Evolutionary conservation across 352 stramenopile genomes (phyloP), one percentile per base, ranked within the genome.

Genomic region (Pythium rhizo-oryzae): DNA sequence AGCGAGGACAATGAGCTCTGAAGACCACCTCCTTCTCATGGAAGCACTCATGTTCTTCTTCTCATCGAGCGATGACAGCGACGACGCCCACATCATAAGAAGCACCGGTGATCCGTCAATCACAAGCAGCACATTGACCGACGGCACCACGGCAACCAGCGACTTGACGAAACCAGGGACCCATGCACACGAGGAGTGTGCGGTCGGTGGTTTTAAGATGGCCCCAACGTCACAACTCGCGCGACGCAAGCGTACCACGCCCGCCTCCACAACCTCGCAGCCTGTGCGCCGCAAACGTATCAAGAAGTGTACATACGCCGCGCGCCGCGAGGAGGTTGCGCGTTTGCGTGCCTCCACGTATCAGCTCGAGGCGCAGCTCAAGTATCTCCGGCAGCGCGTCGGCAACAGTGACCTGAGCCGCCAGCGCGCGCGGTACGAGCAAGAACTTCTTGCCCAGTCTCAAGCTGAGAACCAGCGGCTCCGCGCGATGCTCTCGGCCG

Each of bases 241-340:
- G 8, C 37, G 37, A 43, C 11, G 37, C 37, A 43, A n/a, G n/a
- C n/a, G n/a, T n/a, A n/a, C n/a, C 15, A 9, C 37, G 9, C 1
- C 37, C 37, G 15, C 37, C 37, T n/a, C n/a, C n/a, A n/a, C n/a
- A n/a, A n/a, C n/a, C n/a, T 16, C 15, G 11, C 44, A 11, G 21
- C 44, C 16, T 18, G 11, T 43, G 37, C 28, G 55, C 19, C 55
- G 55, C n/a, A 65, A 47, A 30, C 44, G 44, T 2, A 6, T 41
- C 16, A 55, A 60, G 50, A 67, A 67, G 28, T 67, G 60, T n/a
- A 67, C 60, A 23, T 67, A 67, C 37, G 49, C 60, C 19, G 60
- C 41, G 18, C 51, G 62, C 8, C 62, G 62, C 13, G 23, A 43
- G 44, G 62, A 68, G 25, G 49, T 37, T 19, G 24, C 35, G n/a